A percentile compares a stretch with the other conserved stretches of the same genome.
Conservation (phyloP, 768 basidiomycete genomes). For the Termitomyces sp. region DNA sequence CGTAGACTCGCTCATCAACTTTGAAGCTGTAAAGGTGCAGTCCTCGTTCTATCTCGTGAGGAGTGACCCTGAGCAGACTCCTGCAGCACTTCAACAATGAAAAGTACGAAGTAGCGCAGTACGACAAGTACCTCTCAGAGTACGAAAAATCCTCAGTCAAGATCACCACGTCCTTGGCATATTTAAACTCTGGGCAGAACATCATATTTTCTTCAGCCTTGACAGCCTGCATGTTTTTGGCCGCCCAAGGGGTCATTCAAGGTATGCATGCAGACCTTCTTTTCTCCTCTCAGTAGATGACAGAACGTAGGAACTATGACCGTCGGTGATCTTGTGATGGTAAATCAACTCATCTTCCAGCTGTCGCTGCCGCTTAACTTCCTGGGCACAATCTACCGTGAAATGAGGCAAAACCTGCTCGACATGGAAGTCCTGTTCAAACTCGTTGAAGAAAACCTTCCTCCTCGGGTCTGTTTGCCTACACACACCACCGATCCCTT, state of each 20-base stretch:
- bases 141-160: slow-evolving; percentile 93
- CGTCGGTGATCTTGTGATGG: slow-evolving; percentile 97
- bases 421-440: slow-evolving; percentile 98
- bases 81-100: slow-evolving; percentile 96
- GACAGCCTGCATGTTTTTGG: slow-evolving; percentile 94
- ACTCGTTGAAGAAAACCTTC: slow-evolving; percentile 74
- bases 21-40: slow-evolving; percentile 93
- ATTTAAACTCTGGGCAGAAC: slow-evolving; percentile 94
- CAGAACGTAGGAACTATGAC: slow-evolving; percentile 84
- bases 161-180: slow-evolving; percentile 91
- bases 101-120: slow-evolving; percentile 82
- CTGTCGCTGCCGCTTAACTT: slow-evolving; percentile 95
- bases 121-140: slow-evolving; percentile 79
- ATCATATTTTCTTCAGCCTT: slow-evolving; percentile 92
- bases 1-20: slow-evolving; percentile 96
- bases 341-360: slow-evolving; percentile 98
- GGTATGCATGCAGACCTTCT: slow-evolving; percentile 42
- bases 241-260: slow-evolving; percentile 89
- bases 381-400: slow-evolving; percentile 94
- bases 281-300: not conserved
- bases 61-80: not conserved
- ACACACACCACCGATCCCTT: not conserved
- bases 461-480: slow-evolving; percentile 42
- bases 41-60: not conserved
- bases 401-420: slow-evolving; percentile 90